Evolutionary conservation across 495 filamentous ascomycete genomes (phyloP).

Genomic region (Neurospora sp.): DNA sequence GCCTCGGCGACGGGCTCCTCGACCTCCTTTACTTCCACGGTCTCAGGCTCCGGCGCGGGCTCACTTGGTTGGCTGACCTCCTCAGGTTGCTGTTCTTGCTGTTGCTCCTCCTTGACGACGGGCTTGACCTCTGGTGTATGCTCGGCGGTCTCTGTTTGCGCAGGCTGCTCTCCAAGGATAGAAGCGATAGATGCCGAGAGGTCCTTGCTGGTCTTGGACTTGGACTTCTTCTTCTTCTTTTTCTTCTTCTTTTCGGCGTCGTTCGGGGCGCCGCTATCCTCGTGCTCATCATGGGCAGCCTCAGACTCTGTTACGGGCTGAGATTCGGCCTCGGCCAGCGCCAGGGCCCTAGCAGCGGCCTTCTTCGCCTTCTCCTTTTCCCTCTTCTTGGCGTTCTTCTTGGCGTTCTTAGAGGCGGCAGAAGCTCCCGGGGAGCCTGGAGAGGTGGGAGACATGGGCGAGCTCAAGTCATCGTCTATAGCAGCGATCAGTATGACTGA

Average conservation of each 20-base stretch:
- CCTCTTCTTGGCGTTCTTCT: slow-evolving; percentile 20
- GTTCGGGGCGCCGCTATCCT: background rate
- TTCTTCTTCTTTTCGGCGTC: background rate
- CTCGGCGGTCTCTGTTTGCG: background rate
- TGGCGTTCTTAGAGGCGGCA: background rate
- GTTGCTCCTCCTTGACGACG: background rate
- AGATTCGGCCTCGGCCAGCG: background rate
- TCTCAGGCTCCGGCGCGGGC: background rate
- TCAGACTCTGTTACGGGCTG: slow-evolving; percentile 9
- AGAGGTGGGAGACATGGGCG: slow-evolving; percentile 1
- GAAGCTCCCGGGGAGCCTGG: background rate
- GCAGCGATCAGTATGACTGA: background rate
- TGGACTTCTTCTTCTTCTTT: slow-evolving; percentile 5
- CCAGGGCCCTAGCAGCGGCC: slow-evolving; percentile 6
- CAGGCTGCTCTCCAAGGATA: background rate
- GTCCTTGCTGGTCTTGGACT: background rate
- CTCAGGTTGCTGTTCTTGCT: background rate
- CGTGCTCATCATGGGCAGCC: slow-evolving; percentile 4
- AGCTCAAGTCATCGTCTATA: slow-evolving; percentile 2
- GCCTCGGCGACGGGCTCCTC: background rate
- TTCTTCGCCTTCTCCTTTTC: slow-evolving; percentile 16
- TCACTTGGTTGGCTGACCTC: background rate
- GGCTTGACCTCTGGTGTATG: slow-evolving; percentile 1
- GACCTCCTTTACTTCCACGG: background rate
- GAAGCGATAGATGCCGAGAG: background rate